Evolutionary conservation across 495 filamentous ascomycete species (phyloP).

Genomic region (Cercophora sp.): DNA sequence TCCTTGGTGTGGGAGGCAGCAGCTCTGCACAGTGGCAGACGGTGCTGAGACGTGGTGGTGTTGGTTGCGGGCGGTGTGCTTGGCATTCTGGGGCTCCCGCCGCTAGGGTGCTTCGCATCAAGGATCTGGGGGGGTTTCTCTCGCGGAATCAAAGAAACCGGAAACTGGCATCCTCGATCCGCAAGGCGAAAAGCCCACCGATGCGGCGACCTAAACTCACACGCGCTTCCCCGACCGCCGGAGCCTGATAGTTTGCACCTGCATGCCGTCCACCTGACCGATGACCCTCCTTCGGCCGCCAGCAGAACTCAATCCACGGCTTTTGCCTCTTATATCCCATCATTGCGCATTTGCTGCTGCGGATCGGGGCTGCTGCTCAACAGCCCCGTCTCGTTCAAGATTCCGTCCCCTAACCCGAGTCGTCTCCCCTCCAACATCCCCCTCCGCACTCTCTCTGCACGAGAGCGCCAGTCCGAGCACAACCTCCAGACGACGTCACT

Average conservation of each 20-base stretch:
- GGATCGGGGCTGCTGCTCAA: slow-evolving; percentile 56
- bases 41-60: not conserved
- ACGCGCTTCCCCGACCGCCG: not conserved
- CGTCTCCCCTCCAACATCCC: slow-evolving; percentile 61
- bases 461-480: slow-evolving; percentile 25
- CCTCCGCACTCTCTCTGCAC: slow-evolving; percentile 51
- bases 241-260: slow-evolving; percentile 4
- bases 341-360: slow-evolving; percentile 29
- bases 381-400: slow-evolving; percentile 55
- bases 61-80: not conserved
- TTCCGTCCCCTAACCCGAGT: slow-evolving; percentile 47
- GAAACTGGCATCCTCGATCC: not conserved
- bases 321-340: slow-evolving; percentile 5
- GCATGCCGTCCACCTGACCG: slow-evolving; percentile 6
- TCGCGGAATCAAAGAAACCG: too few species aligned
- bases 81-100: not conserved
- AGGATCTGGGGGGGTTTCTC: not conserved
- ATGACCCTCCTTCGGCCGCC: slow-evolving; percentile 17
- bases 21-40: not conserved
- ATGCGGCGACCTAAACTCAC: not conserved
- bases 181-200: not conserved
- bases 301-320: not conserved
- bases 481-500: slow-evolving; percentile 38
- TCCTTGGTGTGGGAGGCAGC: not conserved
- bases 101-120: not conserved